These are phyloP conservation scores for Arachnopeziza araneosa DNA, from an alignment of 2,329 filamentous ascomycete species.

Conservation along the genomic window DNA sequence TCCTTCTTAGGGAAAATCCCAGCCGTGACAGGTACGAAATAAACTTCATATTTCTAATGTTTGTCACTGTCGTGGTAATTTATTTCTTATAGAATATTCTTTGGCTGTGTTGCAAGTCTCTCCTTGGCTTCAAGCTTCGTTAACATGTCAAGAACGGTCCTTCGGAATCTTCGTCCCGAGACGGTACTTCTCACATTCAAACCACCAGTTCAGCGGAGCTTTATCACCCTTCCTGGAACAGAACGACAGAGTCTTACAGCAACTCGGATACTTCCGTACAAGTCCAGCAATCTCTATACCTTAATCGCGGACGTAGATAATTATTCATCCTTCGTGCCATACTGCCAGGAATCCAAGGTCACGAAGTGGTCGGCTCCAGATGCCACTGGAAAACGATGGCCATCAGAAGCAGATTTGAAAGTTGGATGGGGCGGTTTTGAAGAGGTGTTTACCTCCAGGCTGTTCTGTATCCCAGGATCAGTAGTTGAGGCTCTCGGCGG, in stretches of 20 bases:
- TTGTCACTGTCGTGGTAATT: not conserved
- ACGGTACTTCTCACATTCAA: conserved; percentile 14
- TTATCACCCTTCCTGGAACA: conserved; percentile 35
- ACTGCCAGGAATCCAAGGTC: conserved; percentile 73
- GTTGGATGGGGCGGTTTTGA: conserved; percentile 81
- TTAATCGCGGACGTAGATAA: conserved; percentile 84
- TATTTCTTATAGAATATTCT: not conserved
- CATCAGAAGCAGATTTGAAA: conserved; percentile 70
- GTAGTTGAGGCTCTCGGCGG: conserved; percentile 76
- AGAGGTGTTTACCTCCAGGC: conserved; percentile 74
- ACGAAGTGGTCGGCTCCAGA: conserved; percentile 63
- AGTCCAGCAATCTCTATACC: conserved; percentile 64
- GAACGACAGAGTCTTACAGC: conserved; percentile 62
- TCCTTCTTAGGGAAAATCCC: not conserved
- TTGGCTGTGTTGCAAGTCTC: not conserved
- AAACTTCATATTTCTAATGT: not conserved
- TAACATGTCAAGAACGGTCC: conserved; percentile 22
- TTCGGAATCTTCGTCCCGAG: conserved; percentile 18
- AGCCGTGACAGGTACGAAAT: not conserved
- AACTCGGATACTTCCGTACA: conserved; percentile 70
- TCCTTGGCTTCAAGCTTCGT: not conserved
- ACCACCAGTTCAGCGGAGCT: conserved; percentile 30
- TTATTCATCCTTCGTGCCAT: conserved; percentile 86
- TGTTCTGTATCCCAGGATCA: conserved; percentile 69
- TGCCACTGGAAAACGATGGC: conserved; percentile 47